phyloP scores from a whole-genome alignment of 331 rosid genomes.

The Rosa hybrid region DNA sequence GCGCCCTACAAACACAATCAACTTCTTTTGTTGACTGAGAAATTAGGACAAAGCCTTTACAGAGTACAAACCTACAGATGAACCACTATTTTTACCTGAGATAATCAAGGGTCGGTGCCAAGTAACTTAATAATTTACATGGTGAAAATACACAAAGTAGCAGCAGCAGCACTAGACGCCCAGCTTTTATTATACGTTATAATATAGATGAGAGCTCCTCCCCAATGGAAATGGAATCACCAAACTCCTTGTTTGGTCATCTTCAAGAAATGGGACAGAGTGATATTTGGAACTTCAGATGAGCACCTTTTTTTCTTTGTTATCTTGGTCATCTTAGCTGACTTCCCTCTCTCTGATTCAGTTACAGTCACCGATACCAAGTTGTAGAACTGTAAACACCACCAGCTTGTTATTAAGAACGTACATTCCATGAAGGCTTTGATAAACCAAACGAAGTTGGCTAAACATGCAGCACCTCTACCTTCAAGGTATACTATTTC shows the following conservation, averaged over 20 bases:
- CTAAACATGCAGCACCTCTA: not conserved
- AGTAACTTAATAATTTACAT: conserved; percentile 28
- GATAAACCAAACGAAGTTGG: not conserved
- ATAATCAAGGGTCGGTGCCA: conserved; percentile 4
- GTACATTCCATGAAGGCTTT: not conserved
- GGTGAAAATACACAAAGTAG: not conserved
- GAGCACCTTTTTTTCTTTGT: conserved; percentile 57
- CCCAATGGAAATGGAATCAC: conserved; percentile 41
- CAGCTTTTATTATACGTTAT: conserved; percentile 26
- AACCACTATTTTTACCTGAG: conserved; percentile 29
- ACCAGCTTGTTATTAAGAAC: conserved; percentile 6
- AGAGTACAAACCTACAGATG: conserved; percentile 5
- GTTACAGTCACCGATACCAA: conserved; percentile 65
- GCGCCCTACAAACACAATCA: conserved; percentile 8
- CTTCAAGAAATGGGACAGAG: conserved; percentile 73
- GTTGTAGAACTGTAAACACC: conserved; percentile 77
- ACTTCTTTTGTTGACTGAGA: conserved; percentile 22
- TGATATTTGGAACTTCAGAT: conserved; percentile 58
- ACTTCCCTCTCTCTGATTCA: conserved; percentile 29
- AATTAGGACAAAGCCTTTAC: not conserved
- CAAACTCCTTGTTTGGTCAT: conserved; percentile 88
- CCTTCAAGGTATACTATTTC: not conserved
- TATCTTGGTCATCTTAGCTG: conserved; percentile 63
- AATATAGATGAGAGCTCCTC: conserved; percentile 18
- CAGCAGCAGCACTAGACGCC: not conserved